A percentile compares a stretch with the other conserved stretches of the same genome.
Evolutionary conservation across 1,139 yeast species (phyloP).

Genomic region (Saccharomyces hybrid): DNA sequence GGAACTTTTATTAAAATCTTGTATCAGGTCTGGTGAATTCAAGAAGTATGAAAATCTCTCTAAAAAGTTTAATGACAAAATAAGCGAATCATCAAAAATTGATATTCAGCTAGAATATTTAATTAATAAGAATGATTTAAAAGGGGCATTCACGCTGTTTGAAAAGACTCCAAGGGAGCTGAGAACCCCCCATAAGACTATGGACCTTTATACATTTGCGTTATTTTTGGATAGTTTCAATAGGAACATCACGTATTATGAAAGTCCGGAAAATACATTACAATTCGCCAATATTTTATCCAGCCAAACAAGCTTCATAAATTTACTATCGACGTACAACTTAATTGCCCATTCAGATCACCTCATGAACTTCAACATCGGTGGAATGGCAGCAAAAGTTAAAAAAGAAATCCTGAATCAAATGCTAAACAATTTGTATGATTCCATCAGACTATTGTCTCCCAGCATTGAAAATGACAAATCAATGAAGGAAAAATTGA

Average conservation of each 20-base stretch:
- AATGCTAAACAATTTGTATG: slow-evolving; percentile 26
- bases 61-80: slow-evolving; percentile 13
- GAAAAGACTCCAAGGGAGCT: slow-evolving; percentile 8
- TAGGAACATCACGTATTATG: slow-evolving; percentile 4
- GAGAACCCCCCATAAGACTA: slow-evolving; percentile 13
- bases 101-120: slow-evolving; percentile 23
- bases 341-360: slow-evolving; percentile 8
- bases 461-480: slow-evolving; percentile 2
- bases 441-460: slow-evolving; percentile 18
- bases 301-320: slow-evolving; percentile 15
- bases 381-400: slow-evolving; percentile 8
- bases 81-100: slow-evolving; percentile 10
- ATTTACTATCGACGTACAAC: slow-evolving; percentile 19
- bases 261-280: slow-evolving; percentile 19
- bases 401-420: slow-evolving; percentile 21
- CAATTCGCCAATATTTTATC: slow-evolving; percentile 29
- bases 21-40: slow-evolving; percentile 22
- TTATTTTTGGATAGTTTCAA: slow-evolving; percentile 22
- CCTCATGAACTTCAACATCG: slow-evolving; percentile 4
- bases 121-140: slow-evolving; percentile 16
- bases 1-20: slow-evolving; percentile 21
- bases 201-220: slow-evolving; percentile 23
- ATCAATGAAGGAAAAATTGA: slow-evolving; percentile 7
- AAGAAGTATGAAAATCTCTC: slow-evolving; percentile 14
- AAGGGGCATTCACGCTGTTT: slow-evolving; percentile 19